phyloP scores from a whole-genome alignment of 495 filamentous ascomycete genomes.

The Penicillium mononematosum region DNA sequence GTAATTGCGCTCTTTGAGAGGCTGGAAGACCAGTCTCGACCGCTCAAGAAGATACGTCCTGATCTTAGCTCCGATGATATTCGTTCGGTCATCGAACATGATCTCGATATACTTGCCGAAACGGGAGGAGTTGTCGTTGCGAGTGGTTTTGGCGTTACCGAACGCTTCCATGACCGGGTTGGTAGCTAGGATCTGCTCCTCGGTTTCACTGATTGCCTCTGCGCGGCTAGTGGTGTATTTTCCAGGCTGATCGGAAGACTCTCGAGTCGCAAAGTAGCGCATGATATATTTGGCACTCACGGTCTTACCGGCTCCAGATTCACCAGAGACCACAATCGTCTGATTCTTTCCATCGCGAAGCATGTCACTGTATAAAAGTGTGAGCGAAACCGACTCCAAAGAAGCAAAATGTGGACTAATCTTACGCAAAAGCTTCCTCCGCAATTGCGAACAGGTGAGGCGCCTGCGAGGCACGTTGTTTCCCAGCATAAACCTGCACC shows the following conservation, averaged over 20 bases:
- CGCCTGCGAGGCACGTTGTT: constrained; percentile 92
- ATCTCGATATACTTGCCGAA: constrained; percentile 99
- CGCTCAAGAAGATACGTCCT: constrained; percentile 93
- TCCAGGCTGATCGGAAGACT: constrained; percentile 85
- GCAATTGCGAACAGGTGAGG: constrained; percentile 99
- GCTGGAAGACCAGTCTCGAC: constrained; percentile 97
- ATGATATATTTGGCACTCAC: constrained; percentile 99
- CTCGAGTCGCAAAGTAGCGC: constrained; percentile 98
- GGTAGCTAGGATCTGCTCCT: constrained; percentile 96
- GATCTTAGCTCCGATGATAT: constrained; percentile 97
- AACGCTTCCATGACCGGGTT: constrained; percentile 99
- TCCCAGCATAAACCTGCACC: constrained; percentile 98
- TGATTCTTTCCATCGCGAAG: constrained; percentile 92
- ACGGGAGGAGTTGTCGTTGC: constrained; percentile 98
- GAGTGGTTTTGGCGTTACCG: constrained; percentile 97
- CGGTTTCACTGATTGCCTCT: constrained; percentile 95
- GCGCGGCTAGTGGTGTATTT: constrained; percentile 72
- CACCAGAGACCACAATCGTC: constrained; percentile 97
- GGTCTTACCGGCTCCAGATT: constrained; percentile 97
- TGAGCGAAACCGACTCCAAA: constrained; percentile 1
- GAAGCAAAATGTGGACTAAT: constrained; percentile 5
- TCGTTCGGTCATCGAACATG: constrained; percentile 92
- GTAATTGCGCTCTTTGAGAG: constrained; percentile 96
- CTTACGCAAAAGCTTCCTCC: constrained; percentile 96
- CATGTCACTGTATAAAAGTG: constrained; percentile 71